phyloP scores from a whole-genome alignment of 2,329 filamentous ascomycete genomes.

The Lecanicillium sp. region DNA sequence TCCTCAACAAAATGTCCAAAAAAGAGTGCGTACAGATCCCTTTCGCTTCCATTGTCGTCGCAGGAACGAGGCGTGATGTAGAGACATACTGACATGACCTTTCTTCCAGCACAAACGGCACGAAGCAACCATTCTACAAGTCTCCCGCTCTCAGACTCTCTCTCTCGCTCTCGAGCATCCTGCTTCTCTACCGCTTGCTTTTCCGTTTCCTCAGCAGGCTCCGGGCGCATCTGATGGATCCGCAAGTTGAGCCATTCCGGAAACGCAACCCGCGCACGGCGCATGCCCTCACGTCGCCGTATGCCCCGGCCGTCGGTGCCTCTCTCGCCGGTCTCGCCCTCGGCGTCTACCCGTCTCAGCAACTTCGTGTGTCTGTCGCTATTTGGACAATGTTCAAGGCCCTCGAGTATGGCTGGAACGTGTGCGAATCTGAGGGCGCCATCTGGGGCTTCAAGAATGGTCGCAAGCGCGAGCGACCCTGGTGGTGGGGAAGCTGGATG shows the following conservation, averaged over 20 bases:
- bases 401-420: constrained; percentile 81
- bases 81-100: no score
- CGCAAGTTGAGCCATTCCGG: constrained; percentile 75
- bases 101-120: constrained; percentile 13
- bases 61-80: no score
- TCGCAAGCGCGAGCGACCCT: constrained; percentile 55
- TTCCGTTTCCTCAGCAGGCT: constrained; percentile 83
- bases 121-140: constrained; percentile 50
- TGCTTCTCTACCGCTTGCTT: constrained; percentile 81
- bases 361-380: constrained; percentile 68
- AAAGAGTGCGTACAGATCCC: constrained; percentile 38
- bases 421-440: constrained; percentile 65
- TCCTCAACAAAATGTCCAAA: constrained; percentile 40
- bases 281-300: constrained; percentile 67
- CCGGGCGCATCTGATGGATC: constrained; percentile 68
- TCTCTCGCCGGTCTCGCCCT: constrained; percentile 79
- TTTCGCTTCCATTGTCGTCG: no score
- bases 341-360: constrained; percentile 59
- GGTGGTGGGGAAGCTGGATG: constrained; percentile 82
- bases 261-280: constrained; percentile 73
- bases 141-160: constrained; percentile 71
- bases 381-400: constrained; percentile 77
- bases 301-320: constrained; percentile 85
- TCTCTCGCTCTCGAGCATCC: constrained; percentile 73
- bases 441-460: constrained; percentile 53